These are phyloP conservation scores for Phylloporus sp. DNA, from an alignment of 768 basidiomycete species.

Conservation along the genomic window DNA sequence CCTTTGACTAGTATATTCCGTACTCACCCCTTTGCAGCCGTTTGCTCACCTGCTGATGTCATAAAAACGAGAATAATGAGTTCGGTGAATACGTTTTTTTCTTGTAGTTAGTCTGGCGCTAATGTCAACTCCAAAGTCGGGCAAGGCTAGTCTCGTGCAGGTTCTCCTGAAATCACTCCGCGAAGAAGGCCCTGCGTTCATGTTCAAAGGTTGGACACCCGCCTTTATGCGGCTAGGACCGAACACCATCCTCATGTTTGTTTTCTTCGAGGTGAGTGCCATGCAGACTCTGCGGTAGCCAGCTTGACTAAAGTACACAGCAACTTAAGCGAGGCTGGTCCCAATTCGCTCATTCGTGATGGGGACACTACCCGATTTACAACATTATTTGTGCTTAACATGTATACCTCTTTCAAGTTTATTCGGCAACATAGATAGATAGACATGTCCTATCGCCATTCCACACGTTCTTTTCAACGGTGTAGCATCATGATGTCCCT, in stretches of 20 bases:
- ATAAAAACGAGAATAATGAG: constrained; percentile 76
- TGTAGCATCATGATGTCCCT: constrained; percentile 7
- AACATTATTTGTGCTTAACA: constrained; percentile 2
- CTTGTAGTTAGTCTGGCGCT: background rate
- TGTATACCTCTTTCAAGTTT: constrained; percentile 1
- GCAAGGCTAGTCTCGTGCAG: constrained; percentile 43
- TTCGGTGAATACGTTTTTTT: constrained; percentile 43
- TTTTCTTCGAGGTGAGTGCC: constrained; percentile 71
- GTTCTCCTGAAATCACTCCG: constrained; percentile 58
- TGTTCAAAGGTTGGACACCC: constrained; percentile 89
- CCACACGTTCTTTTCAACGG: background rate
- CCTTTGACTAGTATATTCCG: background rate
- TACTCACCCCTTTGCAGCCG: constrained; percentile 41
- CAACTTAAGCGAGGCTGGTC: constrained; percentile 70
- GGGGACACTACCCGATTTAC: background rate
- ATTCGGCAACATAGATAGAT: constrained; percentile 7
- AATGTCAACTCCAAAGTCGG: constrained; percentile 41
- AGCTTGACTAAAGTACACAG: constrained; percentile 33
- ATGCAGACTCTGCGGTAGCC: background rate
- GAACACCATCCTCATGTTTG: constrained; percentile 80
- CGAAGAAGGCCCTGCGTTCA: constrained; percentile 71
- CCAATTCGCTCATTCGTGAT: constrained; percentile 2
- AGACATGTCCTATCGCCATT: constrained; percentile 2
- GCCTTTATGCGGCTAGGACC: constrained; percentile 82
- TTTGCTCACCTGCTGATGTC: constrained; percentile 78